Evolutionary conservation across 2,329 filamentous ascomycete genomes (phyloP), one percentile per base, ranked within the genome.

Genomic region (Stemphylium vesicarium): DNA sequence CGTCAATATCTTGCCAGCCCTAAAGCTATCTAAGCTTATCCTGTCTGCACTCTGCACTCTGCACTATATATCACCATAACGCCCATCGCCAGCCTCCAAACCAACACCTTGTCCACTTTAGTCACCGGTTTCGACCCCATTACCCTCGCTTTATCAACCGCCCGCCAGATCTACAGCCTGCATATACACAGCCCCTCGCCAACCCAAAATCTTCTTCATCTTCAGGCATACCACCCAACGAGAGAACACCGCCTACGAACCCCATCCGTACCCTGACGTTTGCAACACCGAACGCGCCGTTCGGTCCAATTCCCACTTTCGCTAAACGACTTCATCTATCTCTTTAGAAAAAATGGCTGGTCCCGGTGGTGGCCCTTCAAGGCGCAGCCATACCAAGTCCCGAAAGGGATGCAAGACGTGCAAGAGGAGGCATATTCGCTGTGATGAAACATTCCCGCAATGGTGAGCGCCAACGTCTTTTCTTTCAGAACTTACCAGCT

Each of bases 321-420:
- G 56, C 57, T 64, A 51, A 52, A 49, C 4, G 20, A 42, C 31
- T 40, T 47, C 45, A 24, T 48, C 43, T 38, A 33, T 46, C 56
- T 42, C 46, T 32, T 29, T 29, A 16, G 49, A 48, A 55, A 54
- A 64, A 68, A 97, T 97, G 93, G 91, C 92, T 81, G 92, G 92
- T 79, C 91, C 92, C 74, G 93, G 93, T 79, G 92, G 92, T 83
- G 94, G 94, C 82, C 93, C 94, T 76, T 93, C 94, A 75, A 82
- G 87, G 70, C 85, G 86, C 75, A 96, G 94, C 82, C 95, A 99
- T 82, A 99, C 95, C 75, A 99, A 99, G 82, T 98, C 94, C 70
- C 89, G 95, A 74, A 98, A 97, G 81, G 95, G 95, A 61, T 99
- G 95, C 84, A 94, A 96, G 72, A 96, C 92, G 59, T 99, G 95